Base-by-base conservation (phyloP, 2,329 filamentous ascomycete genomes). In the Fusarium cyanostomum region DNA sequence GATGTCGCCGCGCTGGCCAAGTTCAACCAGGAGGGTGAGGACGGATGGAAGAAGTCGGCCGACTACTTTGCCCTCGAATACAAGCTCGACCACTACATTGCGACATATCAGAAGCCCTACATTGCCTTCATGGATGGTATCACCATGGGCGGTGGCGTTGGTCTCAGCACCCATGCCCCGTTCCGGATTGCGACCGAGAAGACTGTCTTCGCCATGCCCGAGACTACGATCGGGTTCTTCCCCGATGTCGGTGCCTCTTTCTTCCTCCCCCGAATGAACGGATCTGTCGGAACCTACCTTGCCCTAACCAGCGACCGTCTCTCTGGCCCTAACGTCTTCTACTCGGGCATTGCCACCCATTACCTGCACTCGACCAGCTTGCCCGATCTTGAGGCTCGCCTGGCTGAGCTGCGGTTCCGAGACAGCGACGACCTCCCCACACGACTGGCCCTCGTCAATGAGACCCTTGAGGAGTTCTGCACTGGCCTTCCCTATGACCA, bases 141-240 rank as follows among this genome's bases (percentile, higher is more conserved):
- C 76, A 99, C 96, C 49, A 99, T 99, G 95, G 95, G 95, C 53
- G 95, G 95, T 53, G 95, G 95, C 67, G 95, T 98, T 50, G 95
- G 95, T 7, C 85, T 99, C 54, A 96, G 92, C 76, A 86, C 97
- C 49, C 96, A 99, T 78, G 94, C 95, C 3, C 96, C 95, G 4
- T 94, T 99, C 84, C 86, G 95, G 59, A 96, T 99, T 74, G 95
- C 95, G 33, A 99, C 95, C 3, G 95, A 99, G 79, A 90, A 90
- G 74, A 99, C 95, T 7, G 80, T 96, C 43, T 98, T 99, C 72
- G 94, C 96, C 69, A 99, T 99, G 95, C 95, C 95, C 27, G 95
- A 99, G 81, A 99, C 95, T 5, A 96, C 88, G 8, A 99, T 99
- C 73, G 95, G 95, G 34, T 97, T 98, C 83, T 99, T 99, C 84